phyloP scores from a whole-genome alignment of 2,329 filamentous ascomycete species.

The Penicillium sp. region DNA sequence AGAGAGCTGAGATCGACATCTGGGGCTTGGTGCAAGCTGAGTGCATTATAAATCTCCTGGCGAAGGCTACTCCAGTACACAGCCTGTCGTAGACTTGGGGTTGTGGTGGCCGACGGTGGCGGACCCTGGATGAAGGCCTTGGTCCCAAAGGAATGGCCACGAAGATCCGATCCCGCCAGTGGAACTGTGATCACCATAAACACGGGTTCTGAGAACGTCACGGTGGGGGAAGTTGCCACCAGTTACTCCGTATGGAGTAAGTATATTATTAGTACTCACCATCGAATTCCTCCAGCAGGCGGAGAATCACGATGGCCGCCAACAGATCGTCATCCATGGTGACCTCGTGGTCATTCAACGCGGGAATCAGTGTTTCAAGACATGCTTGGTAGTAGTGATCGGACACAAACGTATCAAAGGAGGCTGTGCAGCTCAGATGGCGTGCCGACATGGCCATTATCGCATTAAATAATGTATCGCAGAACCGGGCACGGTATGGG shows the following conservation, averaged over 20 bases:
- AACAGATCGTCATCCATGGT: conserved; percentile 42
- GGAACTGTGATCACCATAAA: conserved; percentile 19
- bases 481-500: conserved; percentile 22
- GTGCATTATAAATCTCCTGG: conserved; percentile 36
- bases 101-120: conserved; percentile 27
- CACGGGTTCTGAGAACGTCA: not conserved
- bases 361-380: conserved; percentile 42
- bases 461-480: conserved; percentile 40
- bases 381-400: conserved; percentile 45
- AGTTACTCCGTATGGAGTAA: no score
- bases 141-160: conserved; percentile 24
- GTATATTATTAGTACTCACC: conserved; percentile 21
- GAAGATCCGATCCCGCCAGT: conserved; percentile 23
- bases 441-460: conserved; percentile 44
- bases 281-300: conserved; percentile 44
- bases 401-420: conserved; percentile 42
- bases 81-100: conserved; percentile 29
- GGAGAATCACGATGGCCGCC: conserved; percentile 42
- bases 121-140: conserved; percentile 23
- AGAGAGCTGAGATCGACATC: conserved; percentile 27
- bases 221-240: not conserved
- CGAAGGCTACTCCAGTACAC: conserved; percentile 28
- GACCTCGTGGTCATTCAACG: conserved; percentile 39
- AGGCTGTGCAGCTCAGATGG: conserved; percentile 40
- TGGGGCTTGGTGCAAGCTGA: conserved; percentile 28